Conservation (phyloP, 345 rosid species). For the Salix udensis region DNA sequence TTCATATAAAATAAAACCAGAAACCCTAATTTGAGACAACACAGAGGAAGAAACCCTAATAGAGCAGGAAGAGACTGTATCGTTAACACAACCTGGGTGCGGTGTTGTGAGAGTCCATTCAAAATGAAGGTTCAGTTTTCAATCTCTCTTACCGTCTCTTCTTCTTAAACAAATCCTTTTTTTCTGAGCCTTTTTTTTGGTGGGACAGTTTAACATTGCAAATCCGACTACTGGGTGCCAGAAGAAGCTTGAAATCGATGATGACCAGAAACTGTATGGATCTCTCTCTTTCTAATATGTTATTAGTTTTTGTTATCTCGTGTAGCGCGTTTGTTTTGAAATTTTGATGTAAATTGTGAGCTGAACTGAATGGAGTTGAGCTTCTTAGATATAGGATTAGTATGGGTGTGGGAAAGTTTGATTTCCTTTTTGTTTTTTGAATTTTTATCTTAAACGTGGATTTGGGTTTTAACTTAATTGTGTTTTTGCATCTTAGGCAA, state of each 20-base stretch:
- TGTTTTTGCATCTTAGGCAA: neutral
- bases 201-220: slow-evolving; percentile 23
- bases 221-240: slow-evolving; percentile 29
- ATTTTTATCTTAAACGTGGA: neutral
- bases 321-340: neutral
- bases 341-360: neutral
- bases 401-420: neutral
- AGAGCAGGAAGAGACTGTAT: neutral
- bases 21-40: neutral
- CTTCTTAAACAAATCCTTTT: neutral
- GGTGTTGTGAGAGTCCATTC: neutral
- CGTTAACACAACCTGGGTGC: neutral
- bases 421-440: neutral
- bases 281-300: neutral
- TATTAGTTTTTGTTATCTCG: neutral
- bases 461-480: neutral
- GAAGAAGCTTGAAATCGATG: slow-evolving; percentile 29
- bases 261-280: slow-evolving; percentile 28
- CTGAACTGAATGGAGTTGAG: neutral
- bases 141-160: too few relatives aligned
- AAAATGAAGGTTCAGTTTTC: slow-evolving; percentile 9
- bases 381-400: neutral
- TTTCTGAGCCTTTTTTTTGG: neutral
- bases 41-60: neutral
- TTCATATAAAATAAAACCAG: neutral